A percentile compares a stretch with the other conserved stretches of the same genome.
These are phyloP conservation scores for Lagenidium sp. DNA, from an alignment of 352 stramenopile species.

Conservation along the genomic window DNA sequence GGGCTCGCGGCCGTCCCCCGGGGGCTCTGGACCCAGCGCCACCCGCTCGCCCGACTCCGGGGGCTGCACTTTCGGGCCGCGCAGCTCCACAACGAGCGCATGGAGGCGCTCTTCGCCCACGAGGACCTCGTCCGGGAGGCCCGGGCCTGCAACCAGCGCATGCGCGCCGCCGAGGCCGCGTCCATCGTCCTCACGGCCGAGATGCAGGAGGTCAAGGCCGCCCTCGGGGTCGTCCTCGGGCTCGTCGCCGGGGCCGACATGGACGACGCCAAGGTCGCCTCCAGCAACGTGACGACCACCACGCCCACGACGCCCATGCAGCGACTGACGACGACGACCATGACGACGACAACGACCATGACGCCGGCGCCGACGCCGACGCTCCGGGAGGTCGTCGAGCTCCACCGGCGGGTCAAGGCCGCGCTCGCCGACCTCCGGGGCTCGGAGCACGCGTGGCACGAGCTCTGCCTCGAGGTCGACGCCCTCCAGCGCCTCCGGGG, in stretches of 20 bases:
- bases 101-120: slow-evolving; percentile 51
- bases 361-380: slow-evolving; percentile 20
- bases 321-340: background rate
- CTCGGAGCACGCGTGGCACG: slow-evolving; percentile 47
- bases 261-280: background rate
- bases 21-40: slow-evolving; percentile 29
- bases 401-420: slow-evolving; percentile 36
- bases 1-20: slow-evolving; percentile 54
- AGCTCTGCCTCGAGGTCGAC: slow-evolving; percentile 43
- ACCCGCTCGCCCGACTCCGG: slow-evolving; percentile 28
- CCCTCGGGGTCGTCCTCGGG: slow-evolving; percentile 21
- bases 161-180: slow-evolving; percentile 39
- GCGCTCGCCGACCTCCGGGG: slow-evolving; percentile 31
- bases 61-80: slow-evolving; percentile 42
- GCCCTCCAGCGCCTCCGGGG: slow-evolving; percentile 6
- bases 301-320: background rate
- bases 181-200: slow-evolving; percentile 59
- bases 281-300: background rate
- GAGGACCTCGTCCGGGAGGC: slow-evolving; percentile 41
- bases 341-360: slow-evolving; percentile 9
- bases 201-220: slow-evolving; percentile 54
- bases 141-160: slow-evolving; percentile 23
- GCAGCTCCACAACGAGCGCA: slow-evolving; percentile 50
- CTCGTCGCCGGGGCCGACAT: slow-evolving; percentile 19
- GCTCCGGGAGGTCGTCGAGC: slow-evolving; percentile 26